These are phyloP conservation scores for Paragyromitra xinjiangensis DNA, from an alignment of 495 filamentous ascomycete genomes.

Conservation along the genomic window DNA sequence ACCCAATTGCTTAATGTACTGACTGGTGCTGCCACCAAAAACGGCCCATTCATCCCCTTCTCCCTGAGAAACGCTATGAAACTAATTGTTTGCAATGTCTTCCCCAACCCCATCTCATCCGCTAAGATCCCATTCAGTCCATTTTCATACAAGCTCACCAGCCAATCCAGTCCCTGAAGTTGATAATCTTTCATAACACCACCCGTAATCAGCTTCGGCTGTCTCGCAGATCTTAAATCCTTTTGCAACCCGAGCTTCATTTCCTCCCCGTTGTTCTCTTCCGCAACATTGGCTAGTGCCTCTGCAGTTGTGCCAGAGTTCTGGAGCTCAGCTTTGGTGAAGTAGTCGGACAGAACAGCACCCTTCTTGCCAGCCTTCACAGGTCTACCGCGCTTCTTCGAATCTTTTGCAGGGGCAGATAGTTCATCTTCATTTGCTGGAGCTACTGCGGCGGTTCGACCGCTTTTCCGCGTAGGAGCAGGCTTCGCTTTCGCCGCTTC, in stretches of 20 bases:
- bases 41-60: conserved; percentile 84
- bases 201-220: conserved; percentile 83
- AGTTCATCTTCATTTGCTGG: conserved; percentile 8
- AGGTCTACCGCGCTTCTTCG: conserved; percentile 29
- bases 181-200: conserved; percentile 95
- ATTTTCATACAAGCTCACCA: conserved; percentile 85
- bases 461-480: conserved; percentile 33
- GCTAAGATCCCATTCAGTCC: conserved; percentile 94
- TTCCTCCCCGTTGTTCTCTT: conserved; percentile 30
- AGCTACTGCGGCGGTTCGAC: conserved; percentile 14
- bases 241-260: conserved; percentile 71
- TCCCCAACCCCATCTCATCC: conserved; percentile 97
- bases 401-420: conserved; percentile 1
- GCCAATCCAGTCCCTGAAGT: conserved; percentile 92
- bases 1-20: conserved; percentile 96
- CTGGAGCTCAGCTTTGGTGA: conserved; percentile 50
- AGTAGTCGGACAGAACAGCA: conserved; percentile 50
- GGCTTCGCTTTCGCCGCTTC: conserved; percentile 3
- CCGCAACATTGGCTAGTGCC: conserved; percentile 49
- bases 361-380: conserved; percentile 19
- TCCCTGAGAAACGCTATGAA: conserved; percentile 89
- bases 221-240: conserved; percentile 78
- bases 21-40: conserved; percentile 86
- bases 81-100: conserved; percentile 93
- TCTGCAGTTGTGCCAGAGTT: conserved; percentile 38